Evolutionary conservation across 2,329 filamentous ascomycete genomes (phyloP).

Genomic region (Diaporthe capsici): DNA sequence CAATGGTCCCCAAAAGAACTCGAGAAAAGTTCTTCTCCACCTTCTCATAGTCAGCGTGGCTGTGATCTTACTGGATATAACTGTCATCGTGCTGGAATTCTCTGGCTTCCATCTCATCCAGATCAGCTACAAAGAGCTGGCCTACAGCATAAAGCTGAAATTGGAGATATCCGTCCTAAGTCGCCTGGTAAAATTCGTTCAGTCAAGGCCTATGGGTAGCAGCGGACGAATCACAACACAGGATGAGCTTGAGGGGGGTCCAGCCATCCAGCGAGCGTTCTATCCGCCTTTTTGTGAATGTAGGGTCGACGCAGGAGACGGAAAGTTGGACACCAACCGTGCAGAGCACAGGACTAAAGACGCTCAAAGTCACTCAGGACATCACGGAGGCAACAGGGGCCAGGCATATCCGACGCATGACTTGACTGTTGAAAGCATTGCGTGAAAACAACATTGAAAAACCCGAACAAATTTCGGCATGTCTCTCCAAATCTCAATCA

Average conservation of each 20-base stretch:
- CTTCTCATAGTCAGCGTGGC: not conserved
- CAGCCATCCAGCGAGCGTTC: not conserved
- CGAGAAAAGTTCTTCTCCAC: not conserved
- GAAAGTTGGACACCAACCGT: not conserved
- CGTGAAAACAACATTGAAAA: not conserved
- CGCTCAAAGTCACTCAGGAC: too few species aligned
- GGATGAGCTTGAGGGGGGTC: not conserved
- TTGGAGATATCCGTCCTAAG: constrained; percentile 10
- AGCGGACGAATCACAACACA: not conserved
- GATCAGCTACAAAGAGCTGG: constrained; percentile 11
- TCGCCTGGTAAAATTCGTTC: constrained; percentile 2
- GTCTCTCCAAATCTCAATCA: not conserved
- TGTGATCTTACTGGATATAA: not conserved
- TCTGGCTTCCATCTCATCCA: constrained; percentile 5
- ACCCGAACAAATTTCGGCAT: too few species aligned
- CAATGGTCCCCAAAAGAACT: not conserved
- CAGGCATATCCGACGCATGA: not conserved
- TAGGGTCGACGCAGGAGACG: too few species aligned
- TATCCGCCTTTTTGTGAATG: too few species aligned
- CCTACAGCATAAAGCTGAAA: constrained; percentile 14
- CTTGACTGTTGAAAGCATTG: not conserved
- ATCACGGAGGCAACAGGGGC: not conserved
- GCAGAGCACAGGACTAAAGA: not conserved
- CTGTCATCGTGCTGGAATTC: not conserved
- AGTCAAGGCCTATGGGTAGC: not conserved